Conservation (phyloP, 306 rosid species). For the Vachellia collinsii region DNA sequence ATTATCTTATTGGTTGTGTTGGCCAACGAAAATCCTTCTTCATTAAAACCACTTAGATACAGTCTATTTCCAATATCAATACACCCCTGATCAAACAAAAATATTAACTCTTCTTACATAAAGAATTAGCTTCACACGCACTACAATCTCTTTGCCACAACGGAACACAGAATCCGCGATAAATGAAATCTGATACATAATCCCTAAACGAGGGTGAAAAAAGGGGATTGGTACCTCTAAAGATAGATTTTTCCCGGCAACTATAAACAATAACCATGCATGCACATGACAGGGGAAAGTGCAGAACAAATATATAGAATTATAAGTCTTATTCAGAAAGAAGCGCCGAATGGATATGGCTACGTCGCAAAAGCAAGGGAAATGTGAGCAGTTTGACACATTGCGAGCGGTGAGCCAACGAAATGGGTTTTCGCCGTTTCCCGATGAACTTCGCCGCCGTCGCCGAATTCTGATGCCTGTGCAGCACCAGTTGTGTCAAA, state of each 20-base stretch:
- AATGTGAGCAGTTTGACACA: background rate
- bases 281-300: background rate
- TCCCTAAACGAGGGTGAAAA: background rate
- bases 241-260: background rate
- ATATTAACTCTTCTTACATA: background rate
- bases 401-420: background rate
- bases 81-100: background rate
- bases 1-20: background rate
- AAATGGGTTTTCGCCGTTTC: background rate
- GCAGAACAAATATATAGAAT: background rate
- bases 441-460: background rate
- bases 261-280: background rate
- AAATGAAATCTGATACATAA: conserved; percentile 2
- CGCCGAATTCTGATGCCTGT: conserved; percentile 31
- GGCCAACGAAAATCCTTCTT: background rate
- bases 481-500: conserved; percentile 45
- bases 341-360: background rate
- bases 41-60: background rate
- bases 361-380: conserved; percentile 63
- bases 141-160: background rate
- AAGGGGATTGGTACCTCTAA: background rate
- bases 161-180: background rate
- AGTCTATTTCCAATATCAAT: too few relatives aligned
- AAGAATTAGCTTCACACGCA: background rate
- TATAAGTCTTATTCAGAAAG: background rate